phyloP scores from a whole-genome alignment of 2,329 filamentous ascomycete genomes.

The Capronia epimyces region DNA sequence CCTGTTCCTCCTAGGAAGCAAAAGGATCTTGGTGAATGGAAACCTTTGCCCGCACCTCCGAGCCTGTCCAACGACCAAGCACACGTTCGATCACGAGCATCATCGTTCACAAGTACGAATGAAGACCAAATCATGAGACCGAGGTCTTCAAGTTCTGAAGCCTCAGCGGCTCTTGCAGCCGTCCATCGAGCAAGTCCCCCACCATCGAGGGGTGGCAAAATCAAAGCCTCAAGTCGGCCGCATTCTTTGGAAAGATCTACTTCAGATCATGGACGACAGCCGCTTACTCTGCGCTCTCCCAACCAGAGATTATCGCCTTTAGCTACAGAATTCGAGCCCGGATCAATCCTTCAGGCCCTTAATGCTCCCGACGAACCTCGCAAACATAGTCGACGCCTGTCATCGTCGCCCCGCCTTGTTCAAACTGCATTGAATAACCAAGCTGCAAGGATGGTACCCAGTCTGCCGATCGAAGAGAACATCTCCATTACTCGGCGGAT shows the following conservation, averaged over 20 bases:
- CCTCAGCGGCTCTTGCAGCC: slow-evolving; percentile 37
- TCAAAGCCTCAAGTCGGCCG: slow-evolving; percentile 17
- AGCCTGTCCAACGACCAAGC: slow-evolving; percentile 27
- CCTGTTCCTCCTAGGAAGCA: slow-evolving; percentile 6
- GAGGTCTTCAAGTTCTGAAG: slow-evolving; percentile 33
- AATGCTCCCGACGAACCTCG: not conserved
- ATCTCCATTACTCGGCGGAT: slow-evolving; percentile 13
- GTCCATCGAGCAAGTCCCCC: slow-evolving; percentile 38
- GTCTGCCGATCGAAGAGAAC: slow-evolving; percentile 19
- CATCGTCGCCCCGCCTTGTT: slow-evolving; percentile 23
- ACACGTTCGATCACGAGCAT: slow-evolving; percentile 31
- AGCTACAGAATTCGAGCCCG: slow-evolving; percentile 20
- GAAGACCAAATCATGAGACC: slow-evolving; percentile 22
- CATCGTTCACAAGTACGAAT: slow-evolving; percentile 19
- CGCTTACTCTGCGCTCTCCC: slow-evolving; percentile 33
- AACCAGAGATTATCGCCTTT: slow-evolving; percentile 24
- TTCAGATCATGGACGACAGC: slow-evolving; percentile 31
- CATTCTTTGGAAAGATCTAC: slow-evolving; percentile 10
- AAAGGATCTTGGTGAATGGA: slow-evolving; percentile 30
- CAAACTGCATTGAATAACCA: slow-evolving; percentile 22
- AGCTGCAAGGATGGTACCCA: slow-evolving; percentile 6
- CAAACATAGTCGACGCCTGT: slow-evolving; percentile 13
- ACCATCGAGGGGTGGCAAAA: slow-evolving; percentile 28
- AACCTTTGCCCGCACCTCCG: slow-evolving; percentile 27
- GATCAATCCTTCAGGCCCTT: not conserved